Conservation (phyloP, 2,329 filamentous ascomycete genomes). For the Westerdykella ornata region DNA sequence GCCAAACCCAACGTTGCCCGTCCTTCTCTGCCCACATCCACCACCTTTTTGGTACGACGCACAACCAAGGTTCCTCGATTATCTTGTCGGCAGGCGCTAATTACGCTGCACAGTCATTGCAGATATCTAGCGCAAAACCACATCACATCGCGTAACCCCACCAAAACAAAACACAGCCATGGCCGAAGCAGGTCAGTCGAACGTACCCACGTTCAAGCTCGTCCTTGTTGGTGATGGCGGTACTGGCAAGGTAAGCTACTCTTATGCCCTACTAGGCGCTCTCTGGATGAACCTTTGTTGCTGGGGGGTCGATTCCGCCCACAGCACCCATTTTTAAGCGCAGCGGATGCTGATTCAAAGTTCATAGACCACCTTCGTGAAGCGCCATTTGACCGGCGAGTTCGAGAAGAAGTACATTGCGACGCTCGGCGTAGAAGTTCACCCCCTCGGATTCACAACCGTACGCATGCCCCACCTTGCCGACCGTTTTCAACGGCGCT, state of each 20-base stretch:
- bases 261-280: not conserved
- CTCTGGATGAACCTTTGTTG: not conserved
- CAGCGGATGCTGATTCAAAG: conserved; percentile 17
- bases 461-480: conserved; percentile 54
- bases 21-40: conserved; percentile 19
- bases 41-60: conserved; percentile 14
- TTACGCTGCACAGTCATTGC: conserved; percentile 6
- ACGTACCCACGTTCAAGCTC: conserved; percentile 91
- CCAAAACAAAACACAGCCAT: conserved; percentile 46
- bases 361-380: conserved; percentile 94
- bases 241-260: conserved; percentile 83
- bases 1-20: conserved; percentile 17
- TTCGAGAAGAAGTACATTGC: conserved; percentile 99
- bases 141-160: conserved; percentile 24
- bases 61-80: conserved; percentile 11
- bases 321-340: not conserved
- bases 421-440: conserved; percentile 97
- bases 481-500: conserved; percentile 9
- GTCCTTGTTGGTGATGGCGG: conserved; percentile 98
- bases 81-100: conserved; percentile 3
- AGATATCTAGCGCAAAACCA: conserved; percentile 6
- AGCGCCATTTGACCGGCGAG: conserved; percentile 98
- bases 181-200: conserved; percentile 50
- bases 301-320: not conserved
- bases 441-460: conserved; percentile 95